Conservation (phyloP, 108 stramenopile species). For the Bacterosira constricta region DNA sequence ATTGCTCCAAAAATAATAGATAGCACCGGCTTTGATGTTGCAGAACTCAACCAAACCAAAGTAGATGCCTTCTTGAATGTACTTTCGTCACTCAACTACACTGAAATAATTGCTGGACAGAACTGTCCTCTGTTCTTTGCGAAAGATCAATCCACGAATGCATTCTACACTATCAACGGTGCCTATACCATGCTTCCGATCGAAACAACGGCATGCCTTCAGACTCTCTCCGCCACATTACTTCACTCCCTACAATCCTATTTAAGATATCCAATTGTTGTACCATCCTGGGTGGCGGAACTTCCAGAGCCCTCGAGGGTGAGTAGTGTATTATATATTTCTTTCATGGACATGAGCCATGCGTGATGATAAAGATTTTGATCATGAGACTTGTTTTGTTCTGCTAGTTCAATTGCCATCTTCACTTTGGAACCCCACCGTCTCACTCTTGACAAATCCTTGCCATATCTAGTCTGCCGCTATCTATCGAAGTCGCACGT, state of each 20-base stretch:
- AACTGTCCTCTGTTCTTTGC: slow-evolving; percentile 9
- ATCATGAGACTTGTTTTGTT: no score
- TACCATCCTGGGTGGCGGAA: slow-evolving; percentile 44
- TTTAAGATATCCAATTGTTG: slow-evolving; percentile 18
- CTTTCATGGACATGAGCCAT: no score
- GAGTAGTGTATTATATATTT: no score
- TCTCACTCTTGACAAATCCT: no score
- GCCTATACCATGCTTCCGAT: slow-evolving; percentile 49
- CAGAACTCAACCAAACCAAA: slow-evolving; percentile 28
- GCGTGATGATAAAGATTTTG: no score
- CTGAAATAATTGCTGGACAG: neutral
- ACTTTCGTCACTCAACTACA: slow-evolving; percentile 26
- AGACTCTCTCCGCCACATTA: slow-evolving; percentile 36
- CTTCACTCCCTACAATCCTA: slow-evolving; percentile 12
- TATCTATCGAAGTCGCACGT: slow-evolving; percentile 22
- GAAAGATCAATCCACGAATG: neutral
- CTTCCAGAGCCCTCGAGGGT: slow-evolving; percentile 31
- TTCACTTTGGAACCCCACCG: no score
- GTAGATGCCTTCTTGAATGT: slow-evolving; percentile 19
- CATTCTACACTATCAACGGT: slow-evolving; percentile 12
- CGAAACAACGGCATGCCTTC: slow-evolving; percentile 26
- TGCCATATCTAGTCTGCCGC: no score
- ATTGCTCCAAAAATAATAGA: no score
- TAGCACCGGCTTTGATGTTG: neutral
- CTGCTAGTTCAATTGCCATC: no score